Conservation (phyloP, 2,329 filamentous ascomycete genomes). For the Albifimbria verrucaria region DNA sequence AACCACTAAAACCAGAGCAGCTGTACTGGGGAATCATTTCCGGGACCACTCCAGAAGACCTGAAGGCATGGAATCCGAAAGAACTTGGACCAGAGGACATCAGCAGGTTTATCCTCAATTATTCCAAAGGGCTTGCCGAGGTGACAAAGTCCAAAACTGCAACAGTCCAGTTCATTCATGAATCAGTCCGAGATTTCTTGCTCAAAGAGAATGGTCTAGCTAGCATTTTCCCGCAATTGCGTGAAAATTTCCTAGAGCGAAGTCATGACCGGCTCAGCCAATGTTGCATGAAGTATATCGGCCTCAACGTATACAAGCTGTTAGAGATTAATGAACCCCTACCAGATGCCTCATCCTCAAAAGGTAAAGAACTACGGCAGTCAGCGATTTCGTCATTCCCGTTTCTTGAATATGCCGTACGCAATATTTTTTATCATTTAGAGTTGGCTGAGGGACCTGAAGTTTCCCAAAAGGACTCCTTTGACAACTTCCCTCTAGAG, state of each 20-base stretch:
- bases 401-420: not conserved
- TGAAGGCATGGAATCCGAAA: not conserved
- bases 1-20: slow-evolving; percentile 31
- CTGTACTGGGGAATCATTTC: slow-evolving; percentile 22
- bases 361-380: not conserved
- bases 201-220: slow-evolving; percentile 19
- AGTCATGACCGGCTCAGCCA: not conserved
- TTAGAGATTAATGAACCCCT: not conserved
- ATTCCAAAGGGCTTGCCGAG: slow-evolving; percentile 42
- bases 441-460: not conserved
- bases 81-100: not conserved
- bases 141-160: slow-evolving; percentile 19
- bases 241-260: not conserved
- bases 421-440: not conserved
- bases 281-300: not conserved
- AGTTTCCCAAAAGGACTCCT: not conserved
- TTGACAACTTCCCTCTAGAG: not conserved
- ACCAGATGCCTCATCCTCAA: not conserved
- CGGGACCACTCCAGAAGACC: not conserved
- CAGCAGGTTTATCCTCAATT: slow-evolving; percentile 26
- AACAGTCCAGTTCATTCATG: slow-evolving; percentile 43
- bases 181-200: slow-evolving; percentile 43
- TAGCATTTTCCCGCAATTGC: not conserved
- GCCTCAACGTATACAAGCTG: not conserved
- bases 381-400: not conserved